Evolutionary conservation across 116 monocot species (phyloP).

Genomic region (Trichopus zeylanicus): DNA sequence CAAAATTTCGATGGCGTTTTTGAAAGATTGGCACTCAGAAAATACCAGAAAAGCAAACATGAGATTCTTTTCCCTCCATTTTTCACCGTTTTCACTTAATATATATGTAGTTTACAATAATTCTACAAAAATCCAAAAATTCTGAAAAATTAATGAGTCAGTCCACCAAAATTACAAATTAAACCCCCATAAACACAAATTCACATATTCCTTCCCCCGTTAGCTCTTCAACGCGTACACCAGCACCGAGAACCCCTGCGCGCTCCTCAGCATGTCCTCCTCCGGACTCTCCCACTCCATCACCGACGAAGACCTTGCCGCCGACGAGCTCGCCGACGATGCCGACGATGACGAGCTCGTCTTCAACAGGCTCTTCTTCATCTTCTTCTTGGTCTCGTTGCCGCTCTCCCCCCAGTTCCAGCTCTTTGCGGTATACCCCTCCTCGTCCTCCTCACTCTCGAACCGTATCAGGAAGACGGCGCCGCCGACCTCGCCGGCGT

Average conservation of each 20-base stretch:
- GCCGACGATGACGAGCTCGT: conserved; percentile 50
- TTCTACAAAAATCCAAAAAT: too few species aligned
- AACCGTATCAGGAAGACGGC: conserved; percentile 53
- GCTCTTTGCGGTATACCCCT: conserved; percentile 12
- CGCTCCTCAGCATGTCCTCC: conserved; percentile 48
- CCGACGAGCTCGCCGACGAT: conserved; percentile 41
- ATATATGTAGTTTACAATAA: too few species aligned
- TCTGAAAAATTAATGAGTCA: too few species aligned
- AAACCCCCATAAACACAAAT: conserved; percentile 3
- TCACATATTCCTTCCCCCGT: not conserved
- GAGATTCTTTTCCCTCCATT: too few species aligned
- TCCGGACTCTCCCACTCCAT: conserved; percentile 86
- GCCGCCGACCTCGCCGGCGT: conserved; percentile 19
- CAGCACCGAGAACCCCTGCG: conserved; percentile 55
- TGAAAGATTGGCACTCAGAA: too few species aligned
- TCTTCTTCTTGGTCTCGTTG: conserved; percentile 18
- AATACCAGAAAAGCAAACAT: too few species aligned
- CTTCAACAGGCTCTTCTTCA: conserved; percentile 16
- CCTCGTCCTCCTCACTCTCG: conserved; percentile 12
- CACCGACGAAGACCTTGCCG: conserved; percentile 58
- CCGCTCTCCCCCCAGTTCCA: conserved; percentile 39
- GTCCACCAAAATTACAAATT: not conserved
- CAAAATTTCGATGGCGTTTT: too few species aligned
- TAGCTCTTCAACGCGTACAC: conserved; percentile 58
- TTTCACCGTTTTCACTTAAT: too few species aligned